A percentile compares a stretch with the other conserved stretches of the same genome.
Conservation (phyloP, 129 eudicot species). For the Apium graveolens region DNA sequence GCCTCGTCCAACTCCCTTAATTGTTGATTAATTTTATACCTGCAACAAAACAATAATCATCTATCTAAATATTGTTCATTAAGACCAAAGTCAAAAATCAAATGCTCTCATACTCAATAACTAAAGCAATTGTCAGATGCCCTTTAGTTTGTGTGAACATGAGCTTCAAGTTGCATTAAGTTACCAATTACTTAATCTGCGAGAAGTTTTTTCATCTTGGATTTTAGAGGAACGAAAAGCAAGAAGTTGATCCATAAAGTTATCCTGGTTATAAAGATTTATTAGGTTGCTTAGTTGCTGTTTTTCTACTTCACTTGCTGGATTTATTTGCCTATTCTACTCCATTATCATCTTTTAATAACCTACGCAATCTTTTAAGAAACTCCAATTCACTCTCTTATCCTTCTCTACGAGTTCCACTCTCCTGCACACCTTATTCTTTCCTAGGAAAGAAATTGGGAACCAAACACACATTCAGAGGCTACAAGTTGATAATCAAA, state of each 20-base stretch:
- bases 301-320: background rate
- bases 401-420: background rate
- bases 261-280: background rate
- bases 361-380: background rate
- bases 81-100: background rate
- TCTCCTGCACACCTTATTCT: background rate
- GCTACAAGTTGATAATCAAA: background rate
- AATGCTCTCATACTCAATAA: background rate
- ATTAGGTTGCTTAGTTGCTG: background rate
- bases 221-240: background rate
- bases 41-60: slow-evolving; percentile 11
- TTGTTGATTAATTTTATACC: slow-evolving; percentile 42
- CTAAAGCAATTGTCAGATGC: background rate
- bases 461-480: background rate
- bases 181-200: background rate
- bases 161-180: background rate
- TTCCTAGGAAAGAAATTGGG: background rate
- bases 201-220: background rate
- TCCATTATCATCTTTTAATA: background rate
- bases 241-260: background rate
- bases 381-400: background rate
- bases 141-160: background rate
- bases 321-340: background rate
- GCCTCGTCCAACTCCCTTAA: slow-evolving; percentile 54
- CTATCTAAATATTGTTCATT: background rate